Evolutionary conservation across 2,329 filamentous ascomycete species (phyloP), one percentile per base, ranked within the genome.

Genomic region (Paradendryphiella salina): DNA sequence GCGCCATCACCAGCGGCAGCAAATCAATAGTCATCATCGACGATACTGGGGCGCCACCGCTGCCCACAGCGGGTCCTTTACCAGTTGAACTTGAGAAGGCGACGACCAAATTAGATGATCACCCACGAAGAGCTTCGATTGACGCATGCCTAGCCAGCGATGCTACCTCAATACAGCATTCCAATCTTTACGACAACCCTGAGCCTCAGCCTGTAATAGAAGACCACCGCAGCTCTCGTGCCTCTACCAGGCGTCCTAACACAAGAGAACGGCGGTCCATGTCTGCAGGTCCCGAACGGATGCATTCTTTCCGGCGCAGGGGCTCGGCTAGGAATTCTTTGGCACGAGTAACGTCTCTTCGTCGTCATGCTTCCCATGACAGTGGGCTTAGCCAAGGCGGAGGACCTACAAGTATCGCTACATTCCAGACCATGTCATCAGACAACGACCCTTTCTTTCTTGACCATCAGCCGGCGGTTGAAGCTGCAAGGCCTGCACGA

Each of bases 21-120:
- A 87, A 92, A 66, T 96, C 90, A 0, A 95, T 96, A 59, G 81
- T 96, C 47, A 95, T 96, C 65, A 85, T 96, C 29, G 89, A 95
- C 61, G 82, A 82, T 56, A 84, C 82, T 51, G 84, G 84, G 5
- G 48, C 67, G 26, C 87, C 85, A 0, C 74, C 76, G 4, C 75
- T 82, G 7, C 70, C 79, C n/a, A 59, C 75, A 8, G 82, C 80
- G 7, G 81, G 78, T 7, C 76, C 76, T 28, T 64, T 81, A n/a
- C 59, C 65, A 8, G 36, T 50, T 4, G 56, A 57, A 14, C 17
- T 54, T 14, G 61, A 61, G 6, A 42, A 51, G 11, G 44, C 47
- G 9, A 37, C 23, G 7, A 36, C 34, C 23, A 38, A 45, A 36
- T 10, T 26, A 20, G 39, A 20, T 7, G 13, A 36, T 9, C 56